Conservation (phyloP, 1,284 basidiomycete genomes). For the Polyporus tsugae region DNA sequence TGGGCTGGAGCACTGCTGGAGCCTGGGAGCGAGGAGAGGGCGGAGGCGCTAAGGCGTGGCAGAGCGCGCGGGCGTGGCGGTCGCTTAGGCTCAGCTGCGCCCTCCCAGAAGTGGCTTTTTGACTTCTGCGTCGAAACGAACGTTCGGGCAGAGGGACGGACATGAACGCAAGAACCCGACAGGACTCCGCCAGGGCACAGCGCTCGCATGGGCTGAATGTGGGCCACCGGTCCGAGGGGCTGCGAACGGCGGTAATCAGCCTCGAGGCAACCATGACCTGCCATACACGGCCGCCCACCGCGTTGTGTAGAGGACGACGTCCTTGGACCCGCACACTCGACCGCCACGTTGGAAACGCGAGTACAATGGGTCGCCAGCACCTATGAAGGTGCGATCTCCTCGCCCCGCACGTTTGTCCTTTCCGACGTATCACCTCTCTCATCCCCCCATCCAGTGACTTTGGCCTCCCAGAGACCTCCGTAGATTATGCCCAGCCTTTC, state of each 20-base stretch:
- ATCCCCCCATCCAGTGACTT: conserved; percentile 37
- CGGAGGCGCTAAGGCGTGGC: conserved; percentile 17
- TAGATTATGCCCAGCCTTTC: conserved; percentile 67
- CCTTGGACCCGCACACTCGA: conserved; percentile 40
- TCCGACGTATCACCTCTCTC: conserved; percentile 39
- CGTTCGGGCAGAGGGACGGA: conserved; percentile 24
- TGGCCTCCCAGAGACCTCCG: conserved; percentile 32
- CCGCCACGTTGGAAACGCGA: conserved; percentile 52
- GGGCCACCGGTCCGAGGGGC: conserved; percentile 33
- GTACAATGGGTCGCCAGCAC: conserved; percentile 41
- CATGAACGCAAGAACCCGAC: conserved; percentile 32
- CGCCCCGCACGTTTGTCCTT: conserved; percentile 41
- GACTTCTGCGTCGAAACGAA: conserved; percentile 16
- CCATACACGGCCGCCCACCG: conserved; percentile 45
- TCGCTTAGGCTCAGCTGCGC: conserved; percentile 18
- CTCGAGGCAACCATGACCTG: conserved; percentile 49
- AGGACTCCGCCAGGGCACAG: conserved; percentile 14
- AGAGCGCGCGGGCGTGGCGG: conserved; percentile 20
- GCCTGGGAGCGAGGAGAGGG: conserved; percentile 24
- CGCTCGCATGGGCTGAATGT: conserved; percentile 24
- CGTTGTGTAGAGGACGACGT: conserved; percentile 44
- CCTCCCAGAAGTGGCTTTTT: conserved; percentile 13
- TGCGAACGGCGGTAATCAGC: conserved; percentile 45
- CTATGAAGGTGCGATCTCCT: conserved; percentile 44
- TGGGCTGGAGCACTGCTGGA: no score